phyloP scores from a whole-genome alignment of 768 basidiomycete species.

The Leccinum arenicola region DNA sequence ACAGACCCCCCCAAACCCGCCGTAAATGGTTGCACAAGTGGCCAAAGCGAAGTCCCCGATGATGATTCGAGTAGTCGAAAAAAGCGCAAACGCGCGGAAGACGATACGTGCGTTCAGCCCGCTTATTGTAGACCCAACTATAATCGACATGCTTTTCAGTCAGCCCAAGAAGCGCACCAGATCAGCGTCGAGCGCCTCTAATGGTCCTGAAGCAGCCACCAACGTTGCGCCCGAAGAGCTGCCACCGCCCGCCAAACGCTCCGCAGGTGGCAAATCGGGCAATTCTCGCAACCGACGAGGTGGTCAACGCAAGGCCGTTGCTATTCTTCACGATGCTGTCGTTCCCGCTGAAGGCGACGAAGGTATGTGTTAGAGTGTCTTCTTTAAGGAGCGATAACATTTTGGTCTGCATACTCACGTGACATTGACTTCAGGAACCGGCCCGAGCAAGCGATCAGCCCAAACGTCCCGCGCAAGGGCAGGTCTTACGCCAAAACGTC shows the following conservation, averaged over 20 bases:
- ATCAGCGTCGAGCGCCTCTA: constrained; percentile 71
- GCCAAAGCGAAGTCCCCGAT: constrained; percentile 42
- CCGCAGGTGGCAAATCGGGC: constrained; percentile 24
- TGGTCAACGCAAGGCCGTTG: constrained; percentile 27
- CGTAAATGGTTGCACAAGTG: constrained; percentile 39
- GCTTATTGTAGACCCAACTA: neutral
- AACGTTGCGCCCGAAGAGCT: constrained; percentile 39
- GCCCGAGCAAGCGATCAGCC: constrained; percentile 34
- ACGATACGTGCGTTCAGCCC: constrained; percentile 56
- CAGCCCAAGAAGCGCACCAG: constrained; percentile 68
- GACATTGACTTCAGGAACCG: constrained; percentile 36
- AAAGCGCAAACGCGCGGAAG: constrained; percentile 76
- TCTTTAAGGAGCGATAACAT: constrained; percentile 2
- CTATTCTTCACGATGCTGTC: constrained; percentile 22
- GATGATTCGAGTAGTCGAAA: constrained; percentile 53
- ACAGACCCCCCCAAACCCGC: constrained; percentile 38
- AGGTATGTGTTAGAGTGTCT: constrained; percentile 41
- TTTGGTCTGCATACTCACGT: constrained; percentile 31
- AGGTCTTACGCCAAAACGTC: constrained; percentile 30
- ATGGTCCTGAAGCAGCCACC: constrained; percentile 44
- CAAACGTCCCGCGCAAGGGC: constrained; percentile 40
- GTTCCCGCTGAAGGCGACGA: constrained; percentile 55
- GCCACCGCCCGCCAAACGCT: constrained; percentile 36
- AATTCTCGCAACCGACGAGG: constrained; percentile 31
- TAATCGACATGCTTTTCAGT: constrained; percentile 31